Evolutionary conservation across 805 yeast genomes (phyloP), one percentile per base, ranked within the genome.

Genomic region (Kuraishia hungarica): DNA sequence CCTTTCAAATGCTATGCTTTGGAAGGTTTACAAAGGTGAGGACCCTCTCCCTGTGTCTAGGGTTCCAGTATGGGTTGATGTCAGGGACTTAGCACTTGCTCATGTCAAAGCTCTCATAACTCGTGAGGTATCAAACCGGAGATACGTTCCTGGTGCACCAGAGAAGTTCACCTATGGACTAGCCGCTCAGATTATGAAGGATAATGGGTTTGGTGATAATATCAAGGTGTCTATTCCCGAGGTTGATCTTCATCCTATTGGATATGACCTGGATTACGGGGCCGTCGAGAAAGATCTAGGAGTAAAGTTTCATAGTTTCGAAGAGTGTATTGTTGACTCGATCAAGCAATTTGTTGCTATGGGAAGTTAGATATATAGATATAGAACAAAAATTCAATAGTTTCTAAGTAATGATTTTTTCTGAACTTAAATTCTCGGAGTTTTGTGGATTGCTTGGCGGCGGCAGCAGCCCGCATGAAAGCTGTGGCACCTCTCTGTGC

Each of bases 321-420:
- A 76, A 55, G 62, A 68, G 13, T 61, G 77, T 1, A 71, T 81
- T 11, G 64, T 65, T 35, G 82, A 79, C 58, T 67, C 80, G 11
- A 67, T 74, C 28, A 59, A 62, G 21, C 82, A 77, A 64, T 67
- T 78, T 23, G 46, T 49, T 26, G 22, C 49, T 28, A 51, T 51
- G 19, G 20, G 8, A 20, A 46, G n/a, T 19, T 46, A 46, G 17
- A 13, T 35, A 35, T 35, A 35, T 7, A 35, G 17, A 35, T 15
- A 8, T 3, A 35, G n/a, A 3, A 13, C 17, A 26, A 10, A 26
- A 26, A 28, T 6, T 7, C 11, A 11, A 11, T 6, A 28, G 6
- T 28, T 28, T 28, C 35, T 28, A 28, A 11, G 6, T 28, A 6
- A 11, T 7, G 35, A 13, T 35, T 13, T 35, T 7, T 17, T 13